Evolutionary conservation across 1,139 yeast genomes (phyloP).

Genomic region (Hyphopichia burtonii): DNA sequence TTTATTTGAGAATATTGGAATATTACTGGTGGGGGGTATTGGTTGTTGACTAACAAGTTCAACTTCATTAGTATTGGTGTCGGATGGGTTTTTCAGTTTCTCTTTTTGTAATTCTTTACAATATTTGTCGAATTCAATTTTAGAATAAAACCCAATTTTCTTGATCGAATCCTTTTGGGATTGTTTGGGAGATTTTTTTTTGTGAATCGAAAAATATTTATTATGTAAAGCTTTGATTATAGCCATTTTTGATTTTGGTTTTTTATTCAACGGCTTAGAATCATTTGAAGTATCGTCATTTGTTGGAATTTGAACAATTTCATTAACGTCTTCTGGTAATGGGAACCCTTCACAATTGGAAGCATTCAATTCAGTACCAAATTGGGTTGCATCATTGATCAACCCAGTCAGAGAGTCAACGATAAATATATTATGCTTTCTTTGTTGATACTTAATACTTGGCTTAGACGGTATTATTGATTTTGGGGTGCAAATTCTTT

Average conservation of each 20-base stretch:
- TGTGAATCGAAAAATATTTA: conserved; percentile 13
- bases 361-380: conserved; percentile 73
- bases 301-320: conserved; percentile 68
- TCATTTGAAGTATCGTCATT: conserved; percentile 26
- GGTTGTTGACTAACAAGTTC: conserved; percentile 13
- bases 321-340: conserved; percentile 56
- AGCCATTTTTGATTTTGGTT: conserved; percentile 47
- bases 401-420: conserved; percentile 71
- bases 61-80: conserved; percentile 6
- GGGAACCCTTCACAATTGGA: conserved; percentile 64
- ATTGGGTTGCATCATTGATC: conserved; percentile 68
- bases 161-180: neutral
- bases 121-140: conserved; percentile 28
- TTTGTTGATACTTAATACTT: conserved; percentile 35
- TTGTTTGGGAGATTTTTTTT: conserved; percentile 1
- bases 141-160: conserved; percentile 31
- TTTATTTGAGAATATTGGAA: conserved; percentile 1
- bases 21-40: conserved; percentile 1
- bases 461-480: conserved; percentile 33
- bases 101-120: neutral
- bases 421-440: conserved; percentile 41
- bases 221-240: conserved; percentile 48
- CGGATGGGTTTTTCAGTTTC: conserved; percentile 1
- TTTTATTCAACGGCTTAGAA: conserved; percentile 6
- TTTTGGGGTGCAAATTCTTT: conserved; percentile 43